Evolutionary conservation across 1,139 yeast genomes (phyloP).

Genomic region (Yamadazyma friedrichii): DNA sequence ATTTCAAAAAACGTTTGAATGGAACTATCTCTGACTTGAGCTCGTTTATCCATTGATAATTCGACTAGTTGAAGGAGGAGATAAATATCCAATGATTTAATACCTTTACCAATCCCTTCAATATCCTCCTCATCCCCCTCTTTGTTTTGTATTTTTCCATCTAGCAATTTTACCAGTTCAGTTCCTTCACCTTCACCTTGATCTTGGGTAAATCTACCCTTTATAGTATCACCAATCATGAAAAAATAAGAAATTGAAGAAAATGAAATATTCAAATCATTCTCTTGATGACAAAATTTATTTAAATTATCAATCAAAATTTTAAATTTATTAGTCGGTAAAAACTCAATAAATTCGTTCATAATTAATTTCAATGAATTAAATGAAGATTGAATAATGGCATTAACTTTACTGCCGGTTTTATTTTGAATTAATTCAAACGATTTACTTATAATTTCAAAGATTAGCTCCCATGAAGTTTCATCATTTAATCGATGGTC

Average conservation of each 20-base stretch:
- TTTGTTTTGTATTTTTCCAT: not conserved
- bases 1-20: conserved; percentile 85
- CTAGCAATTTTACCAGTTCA: not conserved
- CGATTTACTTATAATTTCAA: conserved; percentile 67
- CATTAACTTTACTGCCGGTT: conserved; percentile 33
- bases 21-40: conserved; percentile 86
- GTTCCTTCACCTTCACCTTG: not conserved
- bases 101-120: conserved; percentile 14
- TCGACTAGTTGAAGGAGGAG: conserved; percentile 60
- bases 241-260: conserved; percentile 90
- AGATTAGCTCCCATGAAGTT: conserved; percentile 68
- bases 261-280: conserved; percentile 82
- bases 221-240: conserved; percentile 79
- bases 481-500: conserved; percentile 46
- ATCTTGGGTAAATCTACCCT: conserved; percentile 22
- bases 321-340: conserved; percentile 64
- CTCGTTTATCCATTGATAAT: conserved; percentile 61
- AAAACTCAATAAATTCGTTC: conserved; percentile 73
- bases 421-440: conserved; percentile 39
- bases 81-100: conserved; percentile 57
- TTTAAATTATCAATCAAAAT: conserved; percentile 68
- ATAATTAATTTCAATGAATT: conserved; percentile 78
- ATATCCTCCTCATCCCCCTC: conserved; percentile 14
- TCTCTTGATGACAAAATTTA: conserved; percentile 66
- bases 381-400: conserved; percentile 63